Evolutionary conservation across 805 yeast genomes (phyloP).

Genomic region (Starmerella bombi): DNA sequence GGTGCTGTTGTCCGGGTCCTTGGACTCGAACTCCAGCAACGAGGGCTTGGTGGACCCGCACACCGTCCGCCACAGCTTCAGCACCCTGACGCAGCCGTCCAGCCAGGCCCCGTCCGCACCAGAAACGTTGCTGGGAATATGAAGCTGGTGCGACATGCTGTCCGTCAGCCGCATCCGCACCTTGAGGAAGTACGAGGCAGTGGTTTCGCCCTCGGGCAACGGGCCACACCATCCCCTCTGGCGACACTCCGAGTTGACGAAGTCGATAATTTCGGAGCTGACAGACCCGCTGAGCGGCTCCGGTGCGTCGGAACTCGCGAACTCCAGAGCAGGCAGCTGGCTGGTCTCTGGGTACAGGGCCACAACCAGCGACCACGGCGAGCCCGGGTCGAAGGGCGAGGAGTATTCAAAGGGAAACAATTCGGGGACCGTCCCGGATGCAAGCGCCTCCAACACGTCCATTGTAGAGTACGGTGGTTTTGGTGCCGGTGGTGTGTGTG

Average conservation of each 20-base stretch:
- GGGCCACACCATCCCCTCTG: conserved; percentile 19
- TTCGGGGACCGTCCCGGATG: conserved; percentile 8
- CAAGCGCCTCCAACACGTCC: conserved; percentile 9
- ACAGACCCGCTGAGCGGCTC: conserved; percentile 5
- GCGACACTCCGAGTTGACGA: conserved; percentile 11
- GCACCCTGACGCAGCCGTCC: conserved; percentile 23
- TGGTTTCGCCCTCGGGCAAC: conserved; percentile 1
- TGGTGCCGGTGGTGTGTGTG: too few relatives aligned
- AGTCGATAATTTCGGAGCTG: conserved; percentile 5
- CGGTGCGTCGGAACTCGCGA: conserved; percentile 5
- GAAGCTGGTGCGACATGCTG: conserved; percentile 15
- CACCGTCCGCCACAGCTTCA: conserved; percentile 18
- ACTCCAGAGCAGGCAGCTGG: conserved; percentile 8
- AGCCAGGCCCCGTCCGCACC: conserved; percentile 21
- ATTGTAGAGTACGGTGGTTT: too few relatives aligned
- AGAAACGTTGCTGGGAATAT: conserved; percentile 14
- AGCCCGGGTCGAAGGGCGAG: conserved; percentile 17
- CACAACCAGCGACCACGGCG: conserved; percentile 24
- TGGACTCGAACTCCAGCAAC: conserved; percentile 18
- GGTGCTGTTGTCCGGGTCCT: neutral
- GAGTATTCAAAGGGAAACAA: conserved; percentile 9
- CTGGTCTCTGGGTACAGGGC: conserved; percentile 25
- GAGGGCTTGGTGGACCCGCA: neutral
- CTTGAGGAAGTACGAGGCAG: conserved; percentile 21
- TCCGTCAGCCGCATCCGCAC: conserved; percentile 24